Evolutionary conservation across 495 filamentous ascomycete species (phyloP).

Genomic region (Neohortaea acidophila): DNA sequence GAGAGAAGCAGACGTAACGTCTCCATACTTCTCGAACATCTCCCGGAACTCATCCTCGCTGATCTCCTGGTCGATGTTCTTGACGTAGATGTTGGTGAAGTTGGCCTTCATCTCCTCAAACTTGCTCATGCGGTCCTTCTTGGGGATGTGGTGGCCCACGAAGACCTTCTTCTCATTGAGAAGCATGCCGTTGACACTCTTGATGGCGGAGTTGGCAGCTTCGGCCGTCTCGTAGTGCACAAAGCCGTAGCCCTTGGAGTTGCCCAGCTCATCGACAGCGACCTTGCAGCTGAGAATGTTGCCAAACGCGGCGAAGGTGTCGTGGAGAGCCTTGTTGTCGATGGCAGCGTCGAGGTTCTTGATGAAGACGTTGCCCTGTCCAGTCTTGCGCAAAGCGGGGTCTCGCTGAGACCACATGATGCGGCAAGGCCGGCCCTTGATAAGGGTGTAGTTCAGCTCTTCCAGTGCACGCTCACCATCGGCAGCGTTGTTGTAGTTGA

Average conservation of each 20-base stretch:
- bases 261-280: conserved; percentile 86
- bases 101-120: conserved; percentile 99
- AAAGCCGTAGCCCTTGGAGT: conserved; percentile 97
- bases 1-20: conserved; percentile 92
- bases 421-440: conserved; percentile 97
- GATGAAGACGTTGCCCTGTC: conserved; percentile 99
- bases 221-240: conserved; percentile 99
- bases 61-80: conserved; percentile 83
- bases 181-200: conserved; percentile 99
- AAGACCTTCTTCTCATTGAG: conserved; percentile 99
- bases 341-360: conserved; percentile 98
- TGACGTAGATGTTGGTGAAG: conserved; percentile 99
- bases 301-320: conserved; percentile 97
- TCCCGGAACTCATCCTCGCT: conserved; percentile 88
- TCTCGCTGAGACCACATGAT: conserved; percentile 99
- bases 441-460: conserved; percentile 98
- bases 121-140: conserved; percentile 99
- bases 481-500: conserved; percentile 96
- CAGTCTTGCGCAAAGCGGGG: conserved; percentile 96
- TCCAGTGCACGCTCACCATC: conserved; percentile 97
- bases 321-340: conserved; percentile 99
- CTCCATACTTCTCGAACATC: conserved; percentile 79
- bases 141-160: conserved; percentile 97
- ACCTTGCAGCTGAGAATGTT: conserved; percentile 99
- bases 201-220: conserved; percentile 91